phyloP scores from a whole-genome alignment of 805 yeast genomes.

The Monosporozyma unispora region DNA sequence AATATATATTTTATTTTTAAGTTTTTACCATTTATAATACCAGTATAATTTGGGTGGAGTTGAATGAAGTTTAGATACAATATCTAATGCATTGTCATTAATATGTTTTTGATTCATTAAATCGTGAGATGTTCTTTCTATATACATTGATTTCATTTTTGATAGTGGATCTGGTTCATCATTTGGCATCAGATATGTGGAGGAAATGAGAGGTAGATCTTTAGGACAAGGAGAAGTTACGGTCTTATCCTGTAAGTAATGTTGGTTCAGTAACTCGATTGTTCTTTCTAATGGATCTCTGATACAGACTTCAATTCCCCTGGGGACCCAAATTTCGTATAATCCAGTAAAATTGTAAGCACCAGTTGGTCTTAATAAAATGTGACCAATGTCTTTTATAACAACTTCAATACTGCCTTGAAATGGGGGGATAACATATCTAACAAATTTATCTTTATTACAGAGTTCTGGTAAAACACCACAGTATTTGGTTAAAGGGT shows the following conservation, averaged over 20 bases:
- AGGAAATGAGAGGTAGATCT: slow-evolving; percentile 20
- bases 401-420: slow-evolving; percentile 59
- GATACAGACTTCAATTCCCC: slow-evolving; percentile 43
- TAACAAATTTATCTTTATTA: slow-evolving; percentile 24
- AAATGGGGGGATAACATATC: slow-evolving; percentile 62
- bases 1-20: background rate
- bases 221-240: slow-evolving; percentile 16
- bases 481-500: slow-evolving; percentile 28
- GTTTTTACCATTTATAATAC: slow-evolving; percentile 23
- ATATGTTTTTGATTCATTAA: slow-evolving; percentile 14
- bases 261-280: slow-evolving; percentile 22
- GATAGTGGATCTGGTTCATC: slow-evolving; percentile 16
- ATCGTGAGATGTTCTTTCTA: slow-evolving; percentile 20
- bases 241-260: slow-evolving; percentile 32
- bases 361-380: slow-evolving; percentile 56
- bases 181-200: slow-evolving; percentile 21
- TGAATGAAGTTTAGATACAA: slow-evolving; percentile 11
- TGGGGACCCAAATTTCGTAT: slow-evolving; percentile 47
- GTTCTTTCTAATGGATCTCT: slow-evolving; percentile 40
- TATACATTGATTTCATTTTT: slow-evolving; percentile 22
- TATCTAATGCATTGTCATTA: slow-evolving; percentile 13
- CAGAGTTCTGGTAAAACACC: slow-evolving; percentile 13
- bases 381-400: slow-evolving; percentile 53
- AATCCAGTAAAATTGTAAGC: slow-evolving; percentile 27
- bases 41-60: slow-evolving; percentile 24